Conservation (phyloP, 805 yeast species). For the Kodamaea restingae region DNA sequence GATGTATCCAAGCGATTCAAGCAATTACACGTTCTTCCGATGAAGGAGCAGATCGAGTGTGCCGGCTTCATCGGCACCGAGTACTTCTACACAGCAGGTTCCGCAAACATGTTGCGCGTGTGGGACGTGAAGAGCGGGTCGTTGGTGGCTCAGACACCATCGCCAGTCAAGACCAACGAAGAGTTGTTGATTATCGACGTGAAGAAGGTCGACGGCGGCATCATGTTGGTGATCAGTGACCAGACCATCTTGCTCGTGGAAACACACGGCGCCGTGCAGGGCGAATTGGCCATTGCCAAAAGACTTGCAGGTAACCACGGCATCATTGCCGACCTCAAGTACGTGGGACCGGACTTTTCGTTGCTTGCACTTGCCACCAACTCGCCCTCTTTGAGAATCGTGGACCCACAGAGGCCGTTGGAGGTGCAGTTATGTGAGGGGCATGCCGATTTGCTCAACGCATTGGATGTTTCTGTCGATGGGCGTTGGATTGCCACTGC, state of each 20-base stretch:
- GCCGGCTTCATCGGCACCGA: slow-evolving; percentile 53
- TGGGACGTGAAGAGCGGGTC: slow-evolving; percentile 55
- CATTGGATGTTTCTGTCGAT: slow-evolving; percentile 70
- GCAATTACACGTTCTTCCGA: slow-evolving; percentile 64
- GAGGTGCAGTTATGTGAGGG: slow-evolving; percentile 70
- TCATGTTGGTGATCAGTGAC: slow-evolving; percentile 69
- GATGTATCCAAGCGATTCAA: slow-evolving; percentile 46
- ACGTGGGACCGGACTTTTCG: slow-evolving; percentile 58
- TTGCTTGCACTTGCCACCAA: slow-evolving; percentile 86
- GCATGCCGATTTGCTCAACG: slow-evolving; percentile 80
- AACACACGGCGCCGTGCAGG: background rate
- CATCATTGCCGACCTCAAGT: slow-evolving; percentile 84
- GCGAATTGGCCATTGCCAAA: slow-evolving; percentile 40
- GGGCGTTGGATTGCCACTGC: slow-evolving; percentile 92
- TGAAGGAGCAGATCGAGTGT: slow-evolving; percentile 67
- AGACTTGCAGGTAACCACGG: slow-evolving; percentile 92
- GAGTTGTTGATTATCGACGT: slow-evolving; percentile 70
- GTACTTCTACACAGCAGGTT: slow-evolving; percentile 72
- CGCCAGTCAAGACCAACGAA: slow-evolving; percentile 59
- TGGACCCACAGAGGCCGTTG: slow-evolving; percentile 57
- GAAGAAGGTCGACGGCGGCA: slow-evolving; percentile 30
- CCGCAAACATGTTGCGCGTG: slow-evolving; percentile 60
- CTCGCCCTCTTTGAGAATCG: slow-evolving; percentile 79
- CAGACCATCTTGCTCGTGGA: slow-evolving; percentile 58
- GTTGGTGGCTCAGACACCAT: slow-evolving; percentile 40